Evolutionary conservation across 129 eudicot species (phyloP), one percentile per base, ranked within the genome.

Genomic region (Flaveria brownii): DNA sequence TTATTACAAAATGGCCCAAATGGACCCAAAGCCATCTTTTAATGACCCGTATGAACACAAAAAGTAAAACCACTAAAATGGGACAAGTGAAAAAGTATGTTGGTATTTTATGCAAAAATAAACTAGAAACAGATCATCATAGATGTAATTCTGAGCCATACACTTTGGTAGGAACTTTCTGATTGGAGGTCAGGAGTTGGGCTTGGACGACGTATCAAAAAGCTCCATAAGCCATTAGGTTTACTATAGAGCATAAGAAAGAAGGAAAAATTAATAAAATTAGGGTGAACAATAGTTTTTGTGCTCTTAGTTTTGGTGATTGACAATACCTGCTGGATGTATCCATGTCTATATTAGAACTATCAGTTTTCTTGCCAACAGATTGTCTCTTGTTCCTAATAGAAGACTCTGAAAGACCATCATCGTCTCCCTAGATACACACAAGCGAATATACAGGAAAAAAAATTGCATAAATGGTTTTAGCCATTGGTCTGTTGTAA

Each of bases 211-310:
- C 80, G 85, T 60, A 73, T 30, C 55, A 93, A 62, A 78, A 90
- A 82, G 84, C 81, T 75, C 96, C 96, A 90, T 36, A 90, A 75
- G 68, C 83, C 86, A 72, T 79, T 78, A 70, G 90, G 84, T 72
- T 81, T 86, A 76, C 86, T 82, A 67, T 57, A 22, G 71, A 77
- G 59, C 59, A 59, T 82, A 39, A 72, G 62, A 75, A 56, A 33
- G 42, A 22, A 71, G 14, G 55, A 47, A 66, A 67, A 60, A 18
- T 18, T 45, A 46, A 73, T 50, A 43, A 62, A 28, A 73, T 36
- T 49, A 15, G 77, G 25, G 25, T 43, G 36, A 60, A 59, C 13
- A 6, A 11, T 52, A 64, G 61, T 7, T 75, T 71, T 71, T 17
- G 41, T 68, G 49, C 41, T 72, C 41, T 49, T 70, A 4, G 68